These are phyloP conservation scores for Coemansia sp. DNA, from an alignment of 192 early-diverging fungal genomes.

Conservation along the genomic window DNA sequence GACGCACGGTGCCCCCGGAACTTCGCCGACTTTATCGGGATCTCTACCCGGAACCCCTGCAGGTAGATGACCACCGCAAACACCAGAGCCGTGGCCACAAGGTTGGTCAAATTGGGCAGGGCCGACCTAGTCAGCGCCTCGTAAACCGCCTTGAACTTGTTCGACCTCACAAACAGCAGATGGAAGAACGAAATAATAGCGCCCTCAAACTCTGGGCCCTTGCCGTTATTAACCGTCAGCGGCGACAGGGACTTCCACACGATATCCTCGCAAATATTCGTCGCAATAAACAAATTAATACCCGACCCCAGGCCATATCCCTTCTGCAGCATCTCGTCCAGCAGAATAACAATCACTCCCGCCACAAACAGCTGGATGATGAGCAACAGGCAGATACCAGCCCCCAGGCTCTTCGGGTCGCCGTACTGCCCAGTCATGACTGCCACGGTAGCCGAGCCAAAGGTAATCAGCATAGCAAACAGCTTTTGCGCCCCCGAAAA, in stretches of 20 bases:
- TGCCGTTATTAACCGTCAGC: slow-evolving; percentile 95
- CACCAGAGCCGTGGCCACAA: slow-evolving; percentile 85
- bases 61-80: slow-evolving; percentile 91
- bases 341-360: slow-evolving; percentile 93
- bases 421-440: slow-evolving; percentile 99
- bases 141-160: slow-evolving; percentile 95
- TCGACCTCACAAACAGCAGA: slow-evolving; percentile 87
- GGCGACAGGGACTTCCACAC: slow-evolving; percentile 99
- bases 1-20: slow-evolving; percentile 97
- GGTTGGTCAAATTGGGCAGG: slow-evolving; percentile 86
- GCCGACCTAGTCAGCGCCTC: slow-evolving; percentile 94
- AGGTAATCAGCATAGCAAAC: slow-evolving; percentile 98
- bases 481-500: slow-evolving; percentile 99
- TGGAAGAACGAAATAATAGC: slow-evolving; percentile 95
- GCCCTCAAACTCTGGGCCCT: slow-evolving; percentile 99
- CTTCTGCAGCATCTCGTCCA: slow-evolving; percentile 99
- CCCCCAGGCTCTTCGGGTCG: slow-evolving; percentile 91
- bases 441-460: slow-evolving; percentile 97
- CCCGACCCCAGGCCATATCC: slow-evolving; percentile 99
- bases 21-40: slow-evolving; percentile 94
- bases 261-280: slow-evolving; percentile 99
- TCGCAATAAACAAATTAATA: slow-evolving; percentile 99
- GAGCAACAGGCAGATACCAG: slow-evolving; percentile 93
- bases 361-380: slow-evolving; percentile 97
- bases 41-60: slow-evolving; percentile 99